These are phyloP conservation scores for Xanthoceras sorbifolium DNA, from an alignment of 345 rosid genomes.

Conservation along the genomic window DNA sequence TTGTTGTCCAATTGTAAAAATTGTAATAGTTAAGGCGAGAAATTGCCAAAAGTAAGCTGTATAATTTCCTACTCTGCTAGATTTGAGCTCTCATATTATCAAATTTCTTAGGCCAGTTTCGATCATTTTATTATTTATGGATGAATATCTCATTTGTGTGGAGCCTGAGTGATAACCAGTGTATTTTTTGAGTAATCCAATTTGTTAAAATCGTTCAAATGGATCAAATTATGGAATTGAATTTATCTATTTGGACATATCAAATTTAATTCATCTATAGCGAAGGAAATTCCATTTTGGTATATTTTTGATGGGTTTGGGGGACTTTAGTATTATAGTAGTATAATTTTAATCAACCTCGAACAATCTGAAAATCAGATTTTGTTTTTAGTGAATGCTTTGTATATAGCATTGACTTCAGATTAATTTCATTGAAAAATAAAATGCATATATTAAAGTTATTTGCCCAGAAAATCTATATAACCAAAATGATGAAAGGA, in stretches of 20 bases:
- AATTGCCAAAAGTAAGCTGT: background rate
- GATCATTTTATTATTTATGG: background rate
- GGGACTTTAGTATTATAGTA: too few species aligned
- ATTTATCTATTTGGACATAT: too few species aligned
- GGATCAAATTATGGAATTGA: background rate
- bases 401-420: background rate
- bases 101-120: background rate
- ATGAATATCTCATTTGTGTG: background rate
- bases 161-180: background rate
- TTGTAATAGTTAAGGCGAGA: slow-evolving; percentile 8
- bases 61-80: background rate
- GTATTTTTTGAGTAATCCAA: background rate
- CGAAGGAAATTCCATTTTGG: background rate
- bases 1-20: slow-evolving; percentile 24
- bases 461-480: too few species aligned
- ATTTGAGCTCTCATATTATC: background rate
- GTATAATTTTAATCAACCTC: too few species aligned
- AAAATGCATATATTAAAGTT: too few species aligned
- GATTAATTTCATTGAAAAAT: too few species aligned
- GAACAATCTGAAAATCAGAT: background rate
- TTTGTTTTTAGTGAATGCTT: background rate
- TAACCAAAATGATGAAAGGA: too few species aligned
- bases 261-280: too few species aligned
- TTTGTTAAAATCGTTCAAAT: background rate
- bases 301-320: background rate